Percentiles rank a stretch among this genome's conserved stretches.
Conservation (phyloP, 2,329 filamentous ascomycete genomes). For the Colletotrichum theobromicola region DNA sequence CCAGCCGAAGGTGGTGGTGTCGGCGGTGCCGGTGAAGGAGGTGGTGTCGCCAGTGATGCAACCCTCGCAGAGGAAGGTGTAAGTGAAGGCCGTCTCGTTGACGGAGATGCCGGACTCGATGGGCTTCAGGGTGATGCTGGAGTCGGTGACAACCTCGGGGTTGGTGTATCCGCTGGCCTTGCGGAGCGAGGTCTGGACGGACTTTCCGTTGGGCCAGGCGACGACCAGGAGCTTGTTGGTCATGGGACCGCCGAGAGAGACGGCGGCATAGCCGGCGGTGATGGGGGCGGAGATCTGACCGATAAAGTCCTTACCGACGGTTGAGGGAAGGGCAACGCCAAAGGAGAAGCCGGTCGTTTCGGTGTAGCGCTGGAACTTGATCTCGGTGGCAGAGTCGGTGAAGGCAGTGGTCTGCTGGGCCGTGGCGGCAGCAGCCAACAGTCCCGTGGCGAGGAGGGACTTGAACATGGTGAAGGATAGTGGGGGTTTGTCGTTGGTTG, state of each 20-base stretch:
- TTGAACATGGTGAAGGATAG: constrained; percentile 15
- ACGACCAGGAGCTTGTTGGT: constrained; percentile 46
- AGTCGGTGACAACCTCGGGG: constrained; percentile 41
- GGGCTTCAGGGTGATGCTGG: constrained; percentile 38
- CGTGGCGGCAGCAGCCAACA: constrained; percentile 6
- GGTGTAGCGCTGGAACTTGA: constrained; percentile 18
- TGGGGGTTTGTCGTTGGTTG: neutral
- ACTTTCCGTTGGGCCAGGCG: constrained; percentile 47
- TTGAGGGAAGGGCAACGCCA: constrained; percentile 11
- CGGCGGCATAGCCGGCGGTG: constrained; percentile 12
- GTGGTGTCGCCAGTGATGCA: constrained; percentile 37
- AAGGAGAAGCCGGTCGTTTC: constrained; percentile 12
- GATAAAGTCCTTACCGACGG: constrained; percentile 20
- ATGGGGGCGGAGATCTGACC: constrained; percentile 20
- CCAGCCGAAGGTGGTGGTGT: constrained; percentile 18
- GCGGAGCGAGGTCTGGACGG: constrained; percentile 31
- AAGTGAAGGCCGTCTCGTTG: constrained; percentile 52
- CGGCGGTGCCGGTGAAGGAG: constrained; percentile 23
- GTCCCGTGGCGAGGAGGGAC: constrained; percentile 9
- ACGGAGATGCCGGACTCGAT: constrained; percentile 51
- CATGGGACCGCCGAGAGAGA: constrained; percentile 47
- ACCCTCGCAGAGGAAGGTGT: constrained; percentile 52
- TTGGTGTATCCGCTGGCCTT: constrained; percentile 40
- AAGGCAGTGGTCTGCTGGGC: constrained; percentile 19
- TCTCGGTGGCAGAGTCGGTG: constrained; percentile 4